Percentiles rank a stretch among this genome's conserved stretches.
Evolutionary conservation across 2,329 filamentous ascomycete species (phyloP).

Genomic region (Penicillium sp.): DNA sequence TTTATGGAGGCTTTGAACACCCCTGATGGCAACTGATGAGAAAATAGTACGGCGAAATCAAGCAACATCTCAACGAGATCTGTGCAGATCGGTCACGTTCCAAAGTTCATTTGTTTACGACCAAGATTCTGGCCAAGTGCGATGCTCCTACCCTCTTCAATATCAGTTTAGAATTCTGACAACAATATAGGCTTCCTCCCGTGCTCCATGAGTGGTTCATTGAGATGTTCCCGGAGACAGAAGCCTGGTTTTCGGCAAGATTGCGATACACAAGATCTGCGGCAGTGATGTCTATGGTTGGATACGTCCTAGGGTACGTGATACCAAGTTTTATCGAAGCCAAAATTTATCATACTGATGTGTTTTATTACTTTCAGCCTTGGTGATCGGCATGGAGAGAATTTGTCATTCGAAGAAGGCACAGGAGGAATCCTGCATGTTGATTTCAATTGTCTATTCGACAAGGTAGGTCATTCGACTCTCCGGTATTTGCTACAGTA

Average conservation of each 20-base stretch:
- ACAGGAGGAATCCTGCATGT: slow-evolving; percentile 96
- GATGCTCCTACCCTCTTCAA: background rate
- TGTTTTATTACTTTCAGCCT: slow-evolving; percentile 49
- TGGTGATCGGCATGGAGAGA: slow-evolving; percentile 94
- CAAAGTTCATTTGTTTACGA: slow-evolving; percentile 71
- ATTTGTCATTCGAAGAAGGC: slow-evolving; percentile 90
- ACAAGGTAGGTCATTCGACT: slow-evolving; percentile 60
- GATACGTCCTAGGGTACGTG: slow-evolving; percentile 74
- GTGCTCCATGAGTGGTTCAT: slow-evolving; percentile 94
- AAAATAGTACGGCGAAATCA: slow-evolving; percentile 65
- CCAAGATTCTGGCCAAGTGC: slow-evolving; percentile 55
- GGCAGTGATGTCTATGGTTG: slow-evolving; percentile 99
- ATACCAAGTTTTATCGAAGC: too few species aligned
- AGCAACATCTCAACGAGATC: slow-evolving; percentile 62
- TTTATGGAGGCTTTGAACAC: background rate
- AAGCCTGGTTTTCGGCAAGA: slow-evolving; percentile 85
- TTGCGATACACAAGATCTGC: slow-evolving; percentile 89
- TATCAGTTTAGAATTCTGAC: slow-evolving; percentile 7
- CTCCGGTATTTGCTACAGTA: background rate
- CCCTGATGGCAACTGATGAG: background rate
- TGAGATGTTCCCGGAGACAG: slow-evolving; percentile 89
- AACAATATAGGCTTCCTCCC: slow-evolving; percentile 65
- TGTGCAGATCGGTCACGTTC: slow-evolving; percentile 52
- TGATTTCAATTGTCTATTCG: slow-evolving; percentile 99
- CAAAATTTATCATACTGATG: background rate